These are phyloP conservation scores for Entomortierella beljakovae DNA, from an alignment of 192 early-diverging fungal species.

Conservation along the genomic window DNA sequence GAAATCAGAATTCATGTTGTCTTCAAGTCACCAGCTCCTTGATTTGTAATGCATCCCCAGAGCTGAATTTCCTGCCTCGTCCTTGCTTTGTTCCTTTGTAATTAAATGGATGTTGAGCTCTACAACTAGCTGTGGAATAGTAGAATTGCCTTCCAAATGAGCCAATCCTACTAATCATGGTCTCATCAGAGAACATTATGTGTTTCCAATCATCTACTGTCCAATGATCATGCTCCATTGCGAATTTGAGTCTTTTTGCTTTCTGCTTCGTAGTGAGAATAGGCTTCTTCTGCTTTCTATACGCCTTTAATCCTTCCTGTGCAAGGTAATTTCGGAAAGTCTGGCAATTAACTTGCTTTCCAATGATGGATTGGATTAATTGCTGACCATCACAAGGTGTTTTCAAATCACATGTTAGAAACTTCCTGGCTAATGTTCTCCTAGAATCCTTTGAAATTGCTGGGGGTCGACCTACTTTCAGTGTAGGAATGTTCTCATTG, in stretches of 20 bases:
- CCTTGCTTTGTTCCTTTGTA: background rate
- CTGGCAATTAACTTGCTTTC: background rate
- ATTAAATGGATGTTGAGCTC: background rate
- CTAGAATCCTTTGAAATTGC: constrained; percentile 5
- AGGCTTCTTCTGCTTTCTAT: background rate
- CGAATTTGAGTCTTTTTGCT: background rate
- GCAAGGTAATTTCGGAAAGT: constrained; percentile 1
- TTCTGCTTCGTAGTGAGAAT: background rate
- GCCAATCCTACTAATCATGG: constrained; percentile 2
- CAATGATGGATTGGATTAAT: constrained; percentile 5
- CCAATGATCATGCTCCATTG: constrained; percentile 12
- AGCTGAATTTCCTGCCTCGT: constrained; percentile 9
- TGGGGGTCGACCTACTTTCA: background rate
- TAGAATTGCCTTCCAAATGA: constrained; percentile 12
- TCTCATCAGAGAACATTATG: constrained; percentile 40
- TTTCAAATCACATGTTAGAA: constrained; percentile 5
- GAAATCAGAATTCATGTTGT: background rate
- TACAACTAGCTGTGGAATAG: background rate
- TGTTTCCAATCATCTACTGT: constrained; percentile 29
- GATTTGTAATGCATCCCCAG: constrained; percentile 1
- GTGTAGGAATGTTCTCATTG: constrained; percentile 17
- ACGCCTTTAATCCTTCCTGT: constrained; percentile 2
- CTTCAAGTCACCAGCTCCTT: constrained; percentile 8
- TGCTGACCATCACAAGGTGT: constrained; percentile 6
- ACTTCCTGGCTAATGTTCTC: background rate